Evolutionary conservation across 257 asterid species (phyloP).

Genomic region (Echites panduratus): DNA sequence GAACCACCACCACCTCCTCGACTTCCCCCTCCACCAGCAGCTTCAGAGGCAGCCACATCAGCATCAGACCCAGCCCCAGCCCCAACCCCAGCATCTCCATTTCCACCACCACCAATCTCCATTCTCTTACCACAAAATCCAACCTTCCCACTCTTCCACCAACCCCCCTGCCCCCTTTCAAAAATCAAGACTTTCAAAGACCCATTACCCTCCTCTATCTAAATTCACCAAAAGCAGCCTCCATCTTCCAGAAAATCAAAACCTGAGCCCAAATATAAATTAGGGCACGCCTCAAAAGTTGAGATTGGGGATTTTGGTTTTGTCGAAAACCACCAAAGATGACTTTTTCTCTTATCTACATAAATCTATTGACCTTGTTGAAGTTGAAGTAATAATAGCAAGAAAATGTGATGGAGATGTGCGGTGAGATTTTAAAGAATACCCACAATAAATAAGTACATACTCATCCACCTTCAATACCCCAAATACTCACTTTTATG

Average conservation of each 20-base stretch:
- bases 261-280: conserved; percentile 7
- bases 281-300: conserved; percentile 13
- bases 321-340: conserved; percentile 19
- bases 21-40: conserved; percentile 20
- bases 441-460: conserved; percentile 42
- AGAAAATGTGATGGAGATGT: conserved; percentile 47
- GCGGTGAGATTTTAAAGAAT: conserved; percentile 61
- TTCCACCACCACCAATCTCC: conserved; percentile 49
- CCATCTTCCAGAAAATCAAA: conserved; percentile 4
- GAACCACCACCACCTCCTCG: conserved; percentile 14
- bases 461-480: conserved; percentile 24
- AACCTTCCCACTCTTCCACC: conserved; percentile 11
- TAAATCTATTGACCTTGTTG: conserved; percentile 25
- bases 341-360: conserved; percentile 32
- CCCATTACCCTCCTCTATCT: conserved; percentile 13
- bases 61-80: conserved; percentile 10
- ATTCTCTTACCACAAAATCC: conserved; percentile 28
- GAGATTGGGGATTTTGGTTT: conserved; percentile 23
- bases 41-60: conserved; percentile 25
- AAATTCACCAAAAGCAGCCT: conserved; percentile 14
- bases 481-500: conserved; percentile 15
- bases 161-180: conserved; percentile 7
- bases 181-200: conserved; percentile 22
- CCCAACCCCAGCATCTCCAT: conserved; percentile 12
- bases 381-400: conserved; percentile 20